Base-by-base conservation (phyloP, 331 rosid species). In the Malus hybrid region DNA sequence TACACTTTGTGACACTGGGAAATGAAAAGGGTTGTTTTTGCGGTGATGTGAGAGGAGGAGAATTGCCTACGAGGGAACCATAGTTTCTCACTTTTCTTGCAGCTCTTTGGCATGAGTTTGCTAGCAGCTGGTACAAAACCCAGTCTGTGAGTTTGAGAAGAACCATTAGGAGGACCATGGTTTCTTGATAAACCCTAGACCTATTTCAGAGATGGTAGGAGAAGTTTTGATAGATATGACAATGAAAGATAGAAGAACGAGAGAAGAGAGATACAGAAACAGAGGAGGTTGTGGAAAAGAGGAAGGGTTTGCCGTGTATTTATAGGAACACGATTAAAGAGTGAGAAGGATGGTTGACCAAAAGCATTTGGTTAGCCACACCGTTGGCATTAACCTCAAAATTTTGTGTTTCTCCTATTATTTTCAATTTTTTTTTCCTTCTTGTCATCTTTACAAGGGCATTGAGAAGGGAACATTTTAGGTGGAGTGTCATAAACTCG, bases 31-130 rank as follows among this genome's bases (percentile, higher is more conserved):
- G 67, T 20, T 74, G 88, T 27, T 31, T 83, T 22, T 66, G 85
- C 42, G 65, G 67, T 33, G 69, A 28, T 14, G 78, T 85, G 2
- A 50, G 75, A 14, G 76, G 18, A 83, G 86, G 76, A 12, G 79
- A 46, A 73, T 78, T 74, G 6, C 71, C 78, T 22, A 85, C 77
- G 71, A 84, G 60, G 57, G 81, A 78, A 0, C 86, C 85, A 83
- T 77, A 90, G 75, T 83, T 88, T 59, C 77, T 85, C 82, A 93
- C 69, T 77, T 91, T 89, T 52, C 83, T 91, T n/a, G 91, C 90
- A 46, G 92, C 96, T 86, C 62, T 86, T 67, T 84, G 83, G 10
- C 69, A 88, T 59, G 97, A 83, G 73, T 85, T 91, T 14, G 98
- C 89, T 32, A 91, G 80, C 18, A 87, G 76, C 68, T 89, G 88